Conservation (phyloP, 2,329 filamentous ascomycete genomes). For the Herpomyces periplanetae region DNA sequence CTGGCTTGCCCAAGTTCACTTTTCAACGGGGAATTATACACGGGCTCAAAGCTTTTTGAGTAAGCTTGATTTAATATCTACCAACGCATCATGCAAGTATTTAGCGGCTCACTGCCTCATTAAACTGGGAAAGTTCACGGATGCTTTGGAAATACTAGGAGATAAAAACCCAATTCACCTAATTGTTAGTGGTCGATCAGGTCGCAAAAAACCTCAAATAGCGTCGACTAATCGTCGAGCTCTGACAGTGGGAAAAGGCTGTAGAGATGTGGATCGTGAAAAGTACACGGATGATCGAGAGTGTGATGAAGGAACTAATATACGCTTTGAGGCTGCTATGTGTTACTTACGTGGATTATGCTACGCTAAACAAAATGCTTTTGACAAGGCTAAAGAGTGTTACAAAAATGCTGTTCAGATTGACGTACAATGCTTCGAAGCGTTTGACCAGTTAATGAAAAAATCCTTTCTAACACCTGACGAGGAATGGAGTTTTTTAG, state of each 20-base stretch:
- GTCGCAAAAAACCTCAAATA: constrained; percentile 10
- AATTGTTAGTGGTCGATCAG: constrained; percentile 15
- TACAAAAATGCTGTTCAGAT: constrained; percentile 92
- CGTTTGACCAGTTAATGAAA: constrained; percentile 87
- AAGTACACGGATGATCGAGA: constrained; percentile 5
- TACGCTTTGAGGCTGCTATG: constrained; percentile 82
- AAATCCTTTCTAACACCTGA: constrained; percentile 64
- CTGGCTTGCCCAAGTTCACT: constrained; percentile 93
- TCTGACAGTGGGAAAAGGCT: constrained; percentile 14
- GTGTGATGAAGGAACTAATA: constrained; percentile 11
- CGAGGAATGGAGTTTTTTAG: constrained; percentile 60
- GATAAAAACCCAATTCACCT: constrained; percentile 80
- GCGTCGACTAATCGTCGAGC: constrained; percentile 9
- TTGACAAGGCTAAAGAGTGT: constrained; percentile 84
- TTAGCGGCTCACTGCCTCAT: constrained; percentile 75
- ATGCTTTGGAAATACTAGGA: constrained; percentile 47
- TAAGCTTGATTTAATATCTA: constrained; percentile 37
- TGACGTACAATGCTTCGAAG: constrained; percentile 90
- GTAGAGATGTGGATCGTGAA: constrained; percentile 17
- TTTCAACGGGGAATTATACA: constrained; percentile 72
- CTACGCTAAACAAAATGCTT: constrained; percentile 85
- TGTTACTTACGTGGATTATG: constrained; percentile 76
- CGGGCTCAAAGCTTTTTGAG: constrained; percentile 55
- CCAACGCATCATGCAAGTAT: constrained; percentile 60
- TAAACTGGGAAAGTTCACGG: constrained; percentile 59